Evolutionary conservation across 108 stramenopile species (phyloP).

Genomic region (Cyclostephanos tholiformis): DNA sequence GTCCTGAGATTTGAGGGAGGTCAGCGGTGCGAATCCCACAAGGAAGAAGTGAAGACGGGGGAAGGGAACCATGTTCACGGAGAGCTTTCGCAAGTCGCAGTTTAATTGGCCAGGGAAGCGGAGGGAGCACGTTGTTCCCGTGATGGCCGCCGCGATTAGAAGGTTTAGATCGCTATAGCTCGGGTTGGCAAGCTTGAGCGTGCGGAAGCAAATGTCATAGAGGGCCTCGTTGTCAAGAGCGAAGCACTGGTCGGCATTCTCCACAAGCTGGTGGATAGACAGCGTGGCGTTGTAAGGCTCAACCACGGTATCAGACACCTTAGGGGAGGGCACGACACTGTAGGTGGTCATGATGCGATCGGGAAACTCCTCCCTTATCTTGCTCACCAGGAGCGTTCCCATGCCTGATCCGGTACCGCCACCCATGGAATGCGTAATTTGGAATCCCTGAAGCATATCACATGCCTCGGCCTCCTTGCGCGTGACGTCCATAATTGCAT

Average conservation of each 20-base stretch:
- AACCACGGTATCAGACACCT: constrained; percentile 85
- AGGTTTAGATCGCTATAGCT: constrained; percentile 83
- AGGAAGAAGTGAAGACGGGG: constrained; percentile 87
- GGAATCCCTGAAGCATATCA: constrained; percentile 88
- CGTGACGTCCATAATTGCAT: constrained; percentile 82
- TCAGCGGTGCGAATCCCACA: constrained; percentile 78
- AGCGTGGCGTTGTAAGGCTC: constrained; percentile 90
- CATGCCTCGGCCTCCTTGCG: constrained; percentile 89
- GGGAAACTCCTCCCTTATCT: constrained; percentile 90
- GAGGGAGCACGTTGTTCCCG: constrained; percentile 79
- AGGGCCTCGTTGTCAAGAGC: constrained; percentile 92
- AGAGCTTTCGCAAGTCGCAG: constrained; percentile 81
- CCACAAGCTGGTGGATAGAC: constrained; percentile 88
- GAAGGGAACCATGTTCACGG: constrained; percentile 85
- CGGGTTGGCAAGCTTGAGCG: constrained; percentile 76
- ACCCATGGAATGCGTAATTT: constrained; percentile 88
- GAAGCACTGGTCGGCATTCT: constrained; percentile 93
- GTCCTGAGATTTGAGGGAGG: constrained; percentile 64
- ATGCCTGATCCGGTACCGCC: constrained; percentile 87
- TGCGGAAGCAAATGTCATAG: constrained; percentile 88
- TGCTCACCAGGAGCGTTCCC: constrained; percentile 84
- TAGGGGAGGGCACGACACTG: constrained; percentile 82
- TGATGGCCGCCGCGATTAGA: constrained; percentile 77
- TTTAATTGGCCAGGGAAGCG: constrained; percentile 86
- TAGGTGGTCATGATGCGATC: constrained; percentile 91